These are phyloP conservation scores for Emericellopsis cladophorae DNA, from an alignment of 2,329 filamentous ascomycete species.

Conservation along the genomic window DNA sequence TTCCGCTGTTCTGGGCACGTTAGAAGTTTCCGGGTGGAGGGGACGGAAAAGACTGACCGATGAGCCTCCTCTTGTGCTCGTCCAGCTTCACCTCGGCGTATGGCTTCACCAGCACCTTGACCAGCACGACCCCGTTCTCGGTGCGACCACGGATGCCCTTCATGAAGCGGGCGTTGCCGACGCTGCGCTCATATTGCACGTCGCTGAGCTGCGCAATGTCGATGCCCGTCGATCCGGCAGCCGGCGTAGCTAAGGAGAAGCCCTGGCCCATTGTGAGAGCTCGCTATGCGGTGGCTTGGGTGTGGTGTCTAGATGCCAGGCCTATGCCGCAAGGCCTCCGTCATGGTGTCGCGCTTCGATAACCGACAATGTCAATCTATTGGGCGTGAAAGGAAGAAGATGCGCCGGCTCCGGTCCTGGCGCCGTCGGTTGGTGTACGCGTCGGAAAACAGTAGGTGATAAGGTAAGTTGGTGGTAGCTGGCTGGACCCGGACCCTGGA, in stretches of 20 bases:
- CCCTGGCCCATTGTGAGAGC: conserved; percentile 71
- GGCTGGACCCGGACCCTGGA: too few relatives aligned
- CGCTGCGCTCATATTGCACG: conserved; percentile 79
- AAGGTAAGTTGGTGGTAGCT: too few relatives aligned
- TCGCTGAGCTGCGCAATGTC: conserved; percentile 88
- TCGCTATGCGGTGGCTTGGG: background rate
- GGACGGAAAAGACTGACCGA: conserved; percentile 34
- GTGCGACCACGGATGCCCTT: conserved; percentile 88
- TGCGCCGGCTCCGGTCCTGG: too few relatives aligned
- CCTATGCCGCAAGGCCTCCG: too few relatives aligned
- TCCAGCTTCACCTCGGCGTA: conserved; percentile 71
- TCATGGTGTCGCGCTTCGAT: too few relatives aligned
- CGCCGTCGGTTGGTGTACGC: too few relatives aligned
- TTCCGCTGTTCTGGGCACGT: conserved; percentile 57
- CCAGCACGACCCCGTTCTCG: conserved; percentile 80
- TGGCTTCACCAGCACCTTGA: conserved; percentile 91
- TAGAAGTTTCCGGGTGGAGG: background rate
- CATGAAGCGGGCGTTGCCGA: conserved; percentile 90
- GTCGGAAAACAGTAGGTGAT: too few relatives aligned
- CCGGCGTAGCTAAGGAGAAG: conserved; percentile 85
- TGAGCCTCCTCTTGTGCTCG: conserved; percentile 64
- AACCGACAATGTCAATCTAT: too few relatives aligned
- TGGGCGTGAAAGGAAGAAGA: too few relatives aligned
- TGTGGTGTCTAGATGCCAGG: too few relatives aligned
- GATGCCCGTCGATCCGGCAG: conserved; percentile 83